Base-by-base conservation (phyloP, 192 early-diverging fungal species). In the Umbelopsis sp. region DNA sequence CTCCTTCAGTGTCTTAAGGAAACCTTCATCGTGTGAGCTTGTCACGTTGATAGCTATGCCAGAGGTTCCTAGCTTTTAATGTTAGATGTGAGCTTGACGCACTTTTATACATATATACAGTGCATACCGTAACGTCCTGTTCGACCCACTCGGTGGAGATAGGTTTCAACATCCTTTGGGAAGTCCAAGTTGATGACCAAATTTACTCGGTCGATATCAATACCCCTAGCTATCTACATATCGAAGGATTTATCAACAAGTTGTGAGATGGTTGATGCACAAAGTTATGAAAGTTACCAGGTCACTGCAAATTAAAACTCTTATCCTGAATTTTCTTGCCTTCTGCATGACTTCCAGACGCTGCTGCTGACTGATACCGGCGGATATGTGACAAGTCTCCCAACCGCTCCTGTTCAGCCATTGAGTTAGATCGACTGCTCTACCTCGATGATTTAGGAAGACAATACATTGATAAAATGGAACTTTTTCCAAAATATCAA, bases 151-250 rank as follows among this genome's bases (percentile, higher is more conserved):
- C 97, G 91, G 79, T 99, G 97, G 41, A 99, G 84, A 74, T 99
- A 99, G 0, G 97, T 98, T 72, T 98, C 96, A 16, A 76, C 78
- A 33, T 92, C 90, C 47, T 91, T 74, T 10, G 97, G 97, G 52
- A 96, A 89, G 71, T 99, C 97, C 64, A 91, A 94, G 84, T 99
- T 99, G 74, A 99, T 88, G 25, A 99, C 97, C 71, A 97, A 78
- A 76, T 94, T 97, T 61, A 99, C 96, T 75, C 94, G 93, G 48
- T 91, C 87, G 75, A 98, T 94, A 75, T 99, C 97, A 78, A 99
- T 99, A 51, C 97, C 97, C 49, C 97, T 93, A 6, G 97, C 90
- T 68, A 99, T 78, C 76, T 78, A 44, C 10, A 53, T 27, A 46
- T 25, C 13, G 2, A 69, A 44, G 2, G 21, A 68, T 12, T 11